Conservation (phyloP, 2,329 filamentous ascomycete genomes). For the Ceratocystis alfenasii region DNA sequence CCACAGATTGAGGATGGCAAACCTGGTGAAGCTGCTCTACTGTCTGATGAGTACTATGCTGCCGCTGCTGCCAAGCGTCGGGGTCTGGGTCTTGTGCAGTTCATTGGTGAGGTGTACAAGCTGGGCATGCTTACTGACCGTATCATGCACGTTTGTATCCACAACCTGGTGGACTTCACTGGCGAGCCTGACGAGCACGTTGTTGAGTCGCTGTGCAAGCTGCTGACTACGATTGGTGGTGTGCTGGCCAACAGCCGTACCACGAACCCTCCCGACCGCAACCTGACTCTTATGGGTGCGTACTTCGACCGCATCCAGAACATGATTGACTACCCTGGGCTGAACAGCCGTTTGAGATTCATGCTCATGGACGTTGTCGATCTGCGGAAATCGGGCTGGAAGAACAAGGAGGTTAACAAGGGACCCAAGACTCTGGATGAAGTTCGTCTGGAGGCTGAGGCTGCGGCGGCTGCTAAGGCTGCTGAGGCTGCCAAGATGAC, state of each 20-base stretch:
- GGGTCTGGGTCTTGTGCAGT: slow-evolving; percentile 94
- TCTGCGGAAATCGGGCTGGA: slow-evolving; percentile 65
- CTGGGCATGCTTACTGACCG: slow-evolving; percentile 95
- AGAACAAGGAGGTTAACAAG: slow-evolving; percentile 80
- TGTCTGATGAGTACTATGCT: slow-evolving; percentile 93
- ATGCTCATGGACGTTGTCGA: slow-evolving; percentile 95
- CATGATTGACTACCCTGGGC: slow-evolving; percentile 66
- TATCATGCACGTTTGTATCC: slow-evolving; percentile 99
- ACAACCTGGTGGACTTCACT: slow-evolving; percentile 91
- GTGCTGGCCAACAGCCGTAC: slow-evolving; percentile 72
- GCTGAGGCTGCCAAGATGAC: slow-evolving; percentile 38
- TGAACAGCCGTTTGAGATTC: slow-evolving; percentile 82
- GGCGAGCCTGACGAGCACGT: slow-evolving; percentile 89
- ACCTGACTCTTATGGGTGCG: slow-evolving; percentile 63
- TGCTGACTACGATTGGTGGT: slow-evolving; percentile 79
- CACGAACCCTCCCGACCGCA: slow-evolving; percentile 13
- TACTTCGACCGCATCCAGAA: slow-evolving; percentile 84
- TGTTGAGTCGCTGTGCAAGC: slow-evolving; percentile 87
- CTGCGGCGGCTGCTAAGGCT: slow-evolving; percentile 66
- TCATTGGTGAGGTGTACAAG: slow-evolving; percentile 99
- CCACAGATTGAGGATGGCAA: slow-evolving; percentile 42
- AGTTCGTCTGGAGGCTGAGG: slow-evolving; percentile 72
- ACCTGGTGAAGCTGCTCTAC: slow-evolving; percentile 58
- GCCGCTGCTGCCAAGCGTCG: slow-evolving; percentile 91
- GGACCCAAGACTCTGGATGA: slow-evolving; percentile 94